These are phyloP conservation scores for Aphanomyces astaci DNA, from an alignment of 352 stramenopile genomes.

Conservation along the genomic window DNA sequence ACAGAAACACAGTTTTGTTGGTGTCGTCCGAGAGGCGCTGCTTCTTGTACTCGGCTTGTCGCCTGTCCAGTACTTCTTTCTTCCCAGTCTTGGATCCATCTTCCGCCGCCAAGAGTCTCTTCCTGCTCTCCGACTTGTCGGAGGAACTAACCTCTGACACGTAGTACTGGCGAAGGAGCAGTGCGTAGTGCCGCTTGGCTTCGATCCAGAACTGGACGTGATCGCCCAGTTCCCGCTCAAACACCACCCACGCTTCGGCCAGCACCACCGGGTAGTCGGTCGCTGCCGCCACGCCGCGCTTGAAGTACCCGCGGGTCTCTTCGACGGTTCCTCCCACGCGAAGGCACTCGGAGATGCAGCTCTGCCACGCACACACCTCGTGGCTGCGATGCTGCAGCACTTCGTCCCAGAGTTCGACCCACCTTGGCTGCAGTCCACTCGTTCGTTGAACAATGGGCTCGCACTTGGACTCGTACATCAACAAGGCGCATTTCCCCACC, in stretches of 20 bases:
- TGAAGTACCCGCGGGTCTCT: background rate
- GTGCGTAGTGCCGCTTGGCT: background rate
- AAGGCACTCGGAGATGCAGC: slow-evolving; percentile 8
- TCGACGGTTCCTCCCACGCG: background rate
- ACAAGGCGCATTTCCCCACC: background rate
- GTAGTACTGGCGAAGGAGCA: background rate
- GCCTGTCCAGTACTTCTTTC: background rate
- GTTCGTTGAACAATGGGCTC: background rate
- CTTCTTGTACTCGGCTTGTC: slow-evolving; percentile 15
- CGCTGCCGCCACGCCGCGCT: background rate
- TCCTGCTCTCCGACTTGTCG: no score
- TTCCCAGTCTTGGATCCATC: background rate
- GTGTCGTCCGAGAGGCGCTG: background rate
- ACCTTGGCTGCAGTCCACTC: background rate
- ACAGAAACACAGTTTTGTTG: slow-evolving; percentile 7
- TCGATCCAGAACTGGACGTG: background rate
- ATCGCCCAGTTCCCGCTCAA: slow-evolving; percentile 13
- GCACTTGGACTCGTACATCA: slow-evolving; percentile 17
- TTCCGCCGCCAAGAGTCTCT: background rate
- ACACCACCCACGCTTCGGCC: slow-evolving; percentile 1
- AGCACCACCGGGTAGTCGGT: background rate
- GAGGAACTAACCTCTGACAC: background rate
- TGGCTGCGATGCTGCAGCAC: background rate
- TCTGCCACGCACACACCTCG: background rate
- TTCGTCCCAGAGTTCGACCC: slow-evolving; percentile 5